phyloP scores from a whole-genome alignment of 2,329 filamentous ascomycete species.

The Hypocreales sp. region DNA sequence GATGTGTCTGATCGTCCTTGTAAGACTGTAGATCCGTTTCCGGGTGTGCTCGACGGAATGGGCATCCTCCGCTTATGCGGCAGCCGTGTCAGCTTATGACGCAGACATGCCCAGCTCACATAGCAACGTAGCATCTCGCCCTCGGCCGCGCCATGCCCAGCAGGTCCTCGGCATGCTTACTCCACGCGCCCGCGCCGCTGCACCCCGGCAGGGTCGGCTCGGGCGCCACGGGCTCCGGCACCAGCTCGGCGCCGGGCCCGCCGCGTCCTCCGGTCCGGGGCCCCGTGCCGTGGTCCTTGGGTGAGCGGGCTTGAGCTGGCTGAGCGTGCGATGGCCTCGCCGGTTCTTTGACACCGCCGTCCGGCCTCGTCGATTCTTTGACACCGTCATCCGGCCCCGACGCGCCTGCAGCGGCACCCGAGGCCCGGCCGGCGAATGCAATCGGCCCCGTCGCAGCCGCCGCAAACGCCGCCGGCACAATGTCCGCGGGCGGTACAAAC shows the following conservation, averaged over 20 bases:
- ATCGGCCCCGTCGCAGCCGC: conserved; percentile 4
- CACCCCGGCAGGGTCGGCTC: conserved; percentile 23
- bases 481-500: conserved; percentile 11
- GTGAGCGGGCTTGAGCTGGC: too few species aligned
- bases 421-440: conserved; percentile 1
- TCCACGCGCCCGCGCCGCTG: conserved; percentile 47
- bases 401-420: not conserved
- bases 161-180: conserved; percentile 50
- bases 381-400: not conserved
- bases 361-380: not conserved
- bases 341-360: not conserved
- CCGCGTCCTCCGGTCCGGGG: too few species aligned
- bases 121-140: too few species aligned
- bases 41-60: too few species aligned
- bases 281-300: too few species aligned
- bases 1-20: too few species aligned
- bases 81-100: conserved; percentile 2
- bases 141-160: conserved; percentile 45
- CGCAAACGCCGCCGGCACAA: conserved; percentile 6
- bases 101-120: too few species aligned
- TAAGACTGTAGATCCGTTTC: too few species aligned
- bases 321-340: too few species aligned
- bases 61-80: too few species aligned
- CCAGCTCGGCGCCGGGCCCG: too few species aligned
- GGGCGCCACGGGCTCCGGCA: conserved; percentile 26